These are phyloP conservation scores for Daldinia bambusicola DNA, from an alignment of 495 filamentous ascomycete genomes.

Conservation along the genomic window DNA sequence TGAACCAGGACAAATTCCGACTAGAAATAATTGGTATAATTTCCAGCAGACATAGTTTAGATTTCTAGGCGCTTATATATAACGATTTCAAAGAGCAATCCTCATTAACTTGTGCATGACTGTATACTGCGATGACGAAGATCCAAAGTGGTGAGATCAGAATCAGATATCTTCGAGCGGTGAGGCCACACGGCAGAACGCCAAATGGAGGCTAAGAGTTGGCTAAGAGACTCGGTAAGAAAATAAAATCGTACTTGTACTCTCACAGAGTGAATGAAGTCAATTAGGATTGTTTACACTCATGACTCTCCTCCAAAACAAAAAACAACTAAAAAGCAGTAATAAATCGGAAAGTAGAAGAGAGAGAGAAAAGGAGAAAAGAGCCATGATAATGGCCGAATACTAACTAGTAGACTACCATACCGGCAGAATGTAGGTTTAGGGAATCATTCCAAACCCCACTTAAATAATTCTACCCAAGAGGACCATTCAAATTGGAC, in stretches of 20 bases:
- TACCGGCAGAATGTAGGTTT: too few species aligned
- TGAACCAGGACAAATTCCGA: background rate
- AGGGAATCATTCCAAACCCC: too few species aligned
- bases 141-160: constrained; percentile 16
- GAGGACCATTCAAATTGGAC: too few species aligned
- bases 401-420: too few species aligned
- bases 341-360: background rate
- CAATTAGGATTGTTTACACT: constrained; percentile 11
- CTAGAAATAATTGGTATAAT: background rate
- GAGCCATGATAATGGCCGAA: background rate
- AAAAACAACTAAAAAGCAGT: background rate
- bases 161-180: constrained; percentile 32
- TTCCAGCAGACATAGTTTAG: background rate
- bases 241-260: constrained; percentile 27
- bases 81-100: background rate
- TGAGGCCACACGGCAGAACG: constrained; percentile 29
- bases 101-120: constrained; percentile 12
- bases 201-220: constrained; percentile 29
- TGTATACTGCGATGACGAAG: constrained; percentile 11
- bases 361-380: background rate
- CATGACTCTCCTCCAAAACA: constrained; percentile 7
- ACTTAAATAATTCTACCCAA: too few species aligned
- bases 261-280: background rate
- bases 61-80: too few species aligned
- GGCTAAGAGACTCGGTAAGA: constrained; percentile 31